These are phyloP conservation scores for Podaxis pistillaris DNA, from an alignment of 768 basidiomycete genomes.

Conservation along the genomic window DNA sequence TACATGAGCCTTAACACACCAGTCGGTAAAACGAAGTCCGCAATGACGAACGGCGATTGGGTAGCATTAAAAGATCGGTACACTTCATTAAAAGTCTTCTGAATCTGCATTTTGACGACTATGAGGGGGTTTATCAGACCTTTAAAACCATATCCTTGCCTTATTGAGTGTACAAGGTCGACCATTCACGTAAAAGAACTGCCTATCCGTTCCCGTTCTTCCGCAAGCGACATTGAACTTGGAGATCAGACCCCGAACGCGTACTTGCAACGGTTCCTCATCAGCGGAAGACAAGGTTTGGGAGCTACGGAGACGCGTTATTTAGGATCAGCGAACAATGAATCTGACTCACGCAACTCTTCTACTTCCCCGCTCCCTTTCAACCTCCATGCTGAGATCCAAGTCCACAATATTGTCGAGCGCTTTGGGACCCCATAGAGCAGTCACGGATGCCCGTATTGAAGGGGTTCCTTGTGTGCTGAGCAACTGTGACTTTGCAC, in stretches of 20 bases:
- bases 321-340: neutral
- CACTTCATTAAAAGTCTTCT: slow-evolving; percentile 90
- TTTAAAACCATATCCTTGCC: slow-evolving; percentile 34
- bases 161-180: slow-evolving; percentile 81
- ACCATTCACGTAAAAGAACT: slow-evolving; percentile 92
- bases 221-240: slow-evolving; percentile 77
- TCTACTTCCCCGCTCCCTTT: slow-evolving; percentile 51
- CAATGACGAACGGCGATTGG: slow-evolving; percentile 80
- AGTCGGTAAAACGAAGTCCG: slow-evolving; percentile 80
- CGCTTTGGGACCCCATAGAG: slow-evolving; percentile 84
- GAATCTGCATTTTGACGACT: slow-evolving; percentile 47
- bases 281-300: slow-evolving; percentile 16
- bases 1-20: slow-evolving; percentile 40
- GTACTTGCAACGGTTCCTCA: slow-evolving; percentile 38
- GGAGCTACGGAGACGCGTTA: neutral
- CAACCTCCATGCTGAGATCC: slow-evolving; percentile 65
- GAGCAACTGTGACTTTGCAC: slow-evolving; percentile 76
- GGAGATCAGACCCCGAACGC: slow-evolving; percentile 79
- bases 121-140: neutral
- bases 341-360: slow-evolving; percentile 19
- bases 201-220: slow-evolving; percentile 76
- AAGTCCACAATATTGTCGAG: slow-evolving; percentile 76
- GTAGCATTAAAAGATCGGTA: slow-evolving; percentile 75
- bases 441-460: slow-evolving; percentile 59
- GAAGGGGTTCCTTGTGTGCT: slow-evolving; percentile 69